phyloP scores from a whole-genome alignment of 2,329 filamentous ascomycete genomes.

The Xylaria sp. region DNA sequence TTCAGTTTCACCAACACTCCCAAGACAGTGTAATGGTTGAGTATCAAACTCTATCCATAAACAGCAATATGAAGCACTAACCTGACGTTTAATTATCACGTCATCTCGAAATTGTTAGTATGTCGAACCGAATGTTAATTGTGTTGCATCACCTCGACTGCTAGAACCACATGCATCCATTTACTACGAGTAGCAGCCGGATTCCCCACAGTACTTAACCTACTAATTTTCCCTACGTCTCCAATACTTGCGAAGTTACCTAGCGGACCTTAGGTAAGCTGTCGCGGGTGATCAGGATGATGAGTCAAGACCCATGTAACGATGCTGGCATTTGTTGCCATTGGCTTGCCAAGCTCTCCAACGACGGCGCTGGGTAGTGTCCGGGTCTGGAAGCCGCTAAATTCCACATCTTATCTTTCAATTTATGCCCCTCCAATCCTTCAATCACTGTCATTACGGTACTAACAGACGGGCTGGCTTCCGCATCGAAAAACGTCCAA shows the following conservation, averaged over 20 bases:
- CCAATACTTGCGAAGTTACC: too few species aligned
- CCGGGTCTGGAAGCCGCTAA: constrained; percentile 23
- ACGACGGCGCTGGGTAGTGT: constrained; percentile 5
- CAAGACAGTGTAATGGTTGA: too few species aligned
- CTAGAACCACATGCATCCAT: too few species aligned
- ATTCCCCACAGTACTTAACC: neutral
- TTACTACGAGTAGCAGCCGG: too few species aligned
- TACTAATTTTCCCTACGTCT: neutral
- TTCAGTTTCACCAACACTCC: too few species aligned
- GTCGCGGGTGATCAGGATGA: constrained; percentile 12
- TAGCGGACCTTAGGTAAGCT: too few species aligned
- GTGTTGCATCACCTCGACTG: too few species aligned
- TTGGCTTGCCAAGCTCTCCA: constrained; percentile 19
- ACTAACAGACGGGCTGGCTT: constrained; percentile 4
- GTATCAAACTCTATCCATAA: too few species aligned
- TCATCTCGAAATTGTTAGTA: too few species aligned
- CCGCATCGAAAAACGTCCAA: neutral
- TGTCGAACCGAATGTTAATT: too few species aligned
- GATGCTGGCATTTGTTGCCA: neutral
- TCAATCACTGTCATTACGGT: neutral
- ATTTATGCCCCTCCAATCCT: constrained; percentile 31
- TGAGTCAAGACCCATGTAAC: constrained; percentile 16
- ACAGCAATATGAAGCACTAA: too few species aligned
- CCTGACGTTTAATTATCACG: too few species aligned
- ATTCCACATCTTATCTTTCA: constrained; percentile 34